These are phyloP conservation scores for Neurospora sp. DNA, from an alignment of 495 filamentous ascomycete genomes.

Conservation along the genomic window DNA sequence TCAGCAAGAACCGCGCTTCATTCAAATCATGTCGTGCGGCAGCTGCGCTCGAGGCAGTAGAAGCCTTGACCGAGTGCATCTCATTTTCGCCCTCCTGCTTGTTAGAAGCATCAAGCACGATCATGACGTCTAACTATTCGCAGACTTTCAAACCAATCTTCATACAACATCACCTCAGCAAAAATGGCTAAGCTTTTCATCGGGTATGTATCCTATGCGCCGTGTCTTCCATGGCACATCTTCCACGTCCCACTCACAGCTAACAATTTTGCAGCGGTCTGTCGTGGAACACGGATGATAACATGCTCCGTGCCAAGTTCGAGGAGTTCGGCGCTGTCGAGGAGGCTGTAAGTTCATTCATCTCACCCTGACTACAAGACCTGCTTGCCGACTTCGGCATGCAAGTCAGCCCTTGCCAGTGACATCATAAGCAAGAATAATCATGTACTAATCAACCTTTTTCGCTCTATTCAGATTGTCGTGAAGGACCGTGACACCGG, in stretches of 20 bases:
- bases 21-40: neutral
- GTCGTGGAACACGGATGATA: conserved; percentile 93
- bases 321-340: conserved; percentile 80
- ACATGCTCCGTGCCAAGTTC: conserved; percentile 72
- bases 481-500: conserved; percentile 96
- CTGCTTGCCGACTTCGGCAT: neutral
- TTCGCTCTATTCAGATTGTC: conserved; percentile 56
- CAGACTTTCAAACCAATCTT: neutral
- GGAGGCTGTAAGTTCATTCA: conserved; percentile 69
- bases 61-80: neutral
- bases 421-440: neutral
- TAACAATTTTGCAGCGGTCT: conserved; percentile 56
- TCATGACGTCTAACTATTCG: neutral
- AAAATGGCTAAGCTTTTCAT: conserved; percentile 87
- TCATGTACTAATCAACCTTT: conserved; percentile 4
- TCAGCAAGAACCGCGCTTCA: neutral
- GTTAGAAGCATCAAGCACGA: neutral
- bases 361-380: neutral
- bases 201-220: conserved; percentile 50
- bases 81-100: neutral
- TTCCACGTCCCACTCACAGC: neutral
- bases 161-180: conserved; percentile 3
- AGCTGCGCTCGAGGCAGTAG: neutral
- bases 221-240: neutral
- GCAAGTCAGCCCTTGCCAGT: neutral